Base-by-base conservation (phyloP, 306 rosid genomes). In the Corylus avellana region DNA sequence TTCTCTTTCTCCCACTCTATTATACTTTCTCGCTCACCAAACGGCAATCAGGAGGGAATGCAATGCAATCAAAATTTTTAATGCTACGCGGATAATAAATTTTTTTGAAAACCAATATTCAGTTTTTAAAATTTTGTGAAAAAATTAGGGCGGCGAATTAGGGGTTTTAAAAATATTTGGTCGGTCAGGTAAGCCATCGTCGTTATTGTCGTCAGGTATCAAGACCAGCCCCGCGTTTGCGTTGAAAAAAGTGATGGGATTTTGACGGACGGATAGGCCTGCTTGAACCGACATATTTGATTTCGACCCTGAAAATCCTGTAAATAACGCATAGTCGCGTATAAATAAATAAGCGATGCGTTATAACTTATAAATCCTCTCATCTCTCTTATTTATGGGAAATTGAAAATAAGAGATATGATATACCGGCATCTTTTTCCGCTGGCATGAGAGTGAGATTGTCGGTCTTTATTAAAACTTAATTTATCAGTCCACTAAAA, bases 1-100 rank as follows among this genome's bases (percentile, higher is more conserved):
- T 77, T 88, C 86, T 80, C 55, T 42, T 76, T 53, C 61, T 56
- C 35, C 32, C 66, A 9, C 66, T 22, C 3, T 56, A 17, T 5
- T 56, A 5, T 5, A 14, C 6, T 76, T 73, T 75, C 87, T 70
- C 75, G 35, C 85, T 56, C 73, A 37, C 87, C 84, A 57, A 80
- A 74, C 84, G 79, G 74, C 81, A 76, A 87, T 82, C 79, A 93
- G 85, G 83, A 87, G 90, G 97, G 90, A 75, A 75, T 37, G 57
- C 59, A 69, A 42, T 62, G 76, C 20, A 57, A 80, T 54, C 49
- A 50, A 74, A 61, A 1, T 3, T 75, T 78, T 84, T 47, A 51
- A 73, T 49, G 57, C 27, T 29, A 22, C 83, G 49, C 72, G 20
- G 59, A n/a, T 48, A 13, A 55, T 48, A 51, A 49, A 62, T 62